These are phyloP conservation scores for Cryptococcus sp. DNA, from an alignment of 1,284 basidiomycete species.

Conservation along the genomic window DNA sequence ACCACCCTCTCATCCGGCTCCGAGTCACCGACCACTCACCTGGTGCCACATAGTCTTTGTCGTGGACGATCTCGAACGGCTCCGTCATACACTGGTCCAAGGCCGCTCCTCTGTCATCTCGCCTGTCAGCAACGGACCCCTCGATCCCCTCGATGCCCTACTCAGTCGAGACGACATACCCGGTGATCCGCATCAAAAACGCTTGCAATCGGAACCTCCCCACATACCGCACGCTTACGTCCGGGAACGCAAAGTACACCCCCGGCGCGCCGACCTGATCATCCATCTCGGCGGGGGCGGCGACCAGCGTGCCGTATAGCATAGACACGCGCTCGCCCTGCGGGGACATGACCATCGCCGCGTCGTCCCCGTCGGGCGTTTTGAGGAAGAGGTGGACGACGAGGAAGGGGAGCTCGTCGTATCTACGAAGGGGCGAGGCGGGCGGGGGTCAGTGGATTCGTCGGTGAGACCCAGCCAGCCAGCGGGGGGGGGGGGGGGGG, in stretches of 20 bases:
- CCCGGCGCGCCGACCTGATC: conserved; percentile 72
- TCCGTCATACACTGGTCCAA: conserved; percentile 62
- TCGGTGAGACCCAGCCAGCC: too few relatives aligned
- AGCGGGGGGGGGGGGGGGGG: background rate
- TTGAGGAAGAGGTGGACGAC: conserved; percentile 69
- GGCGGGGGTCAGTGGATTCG: too few relatives aligned
- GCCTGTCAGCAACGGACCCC: background rate
- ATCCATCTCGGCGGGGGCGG: conserved; percentile 69
- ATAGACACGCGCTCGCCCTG: conserved; percentile 45
- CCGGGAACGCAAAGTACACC: conserved; percentile 82
- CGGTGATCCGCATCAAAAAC: conserved; percentile 68
- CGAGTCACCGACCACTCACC: conserved; percentile 55
- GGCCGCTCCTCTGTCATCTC: conserved; percentile 44
- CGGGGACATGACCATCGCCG: conserved; percentile 25
- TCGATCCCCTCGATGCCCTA: too few relatives aligned
- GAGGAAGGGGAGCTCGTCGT: conserved; percentile 75
- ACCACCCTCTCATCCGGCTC: background rate
- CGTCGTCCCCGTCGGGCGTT: conserved; percentile 35
- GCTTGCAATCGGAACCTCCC: conserved; percentile 74
- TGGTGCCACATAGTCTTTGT: conserved; percentile 69
- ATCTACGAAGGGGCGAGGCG: conserved; percentile 48
- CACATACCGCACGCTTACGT: conserved; percentile 73
- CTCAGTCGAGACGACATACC: conserved; percentile 55
- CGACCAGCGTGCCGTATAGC: conserved; percentile 78
- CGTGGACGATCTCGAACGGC: conserved; percentile 70